Evolutionary conservation across 176 grass and related monocot species (phyloP).

Genomic region (Carex parvula): DNA sequence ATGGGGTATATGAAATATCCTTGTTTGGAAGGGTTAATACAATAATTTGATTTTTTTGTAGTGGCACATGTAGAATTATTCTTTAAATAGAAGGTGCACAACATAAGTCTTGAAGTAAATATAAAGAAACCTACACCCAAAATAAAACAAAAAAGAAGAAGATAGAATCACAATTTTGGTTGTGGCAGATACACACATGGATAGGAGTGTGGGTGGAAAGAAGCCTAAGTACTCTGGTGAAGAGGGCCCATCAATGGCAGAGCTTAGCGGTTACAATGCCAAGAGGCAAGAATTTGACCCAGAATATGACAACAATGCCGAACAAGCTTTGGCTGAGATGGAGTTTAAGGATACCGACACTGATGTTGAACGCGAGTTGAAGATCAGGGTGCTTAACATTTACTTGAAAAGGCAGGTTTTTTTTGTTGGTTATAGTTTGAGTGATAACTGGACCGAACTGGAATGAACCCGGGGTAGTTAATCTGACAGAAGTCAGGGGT

Average conservation of each 20-base stretch:
- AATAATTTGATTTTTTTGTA: neutral
- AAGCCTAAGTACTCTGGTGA: slow-evolving; percentile 90
- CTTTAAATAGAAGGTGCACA: neutral
- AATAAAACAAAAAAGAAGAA: neutral
- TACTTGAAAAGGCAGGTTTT: slow-evolving; percentile 69
- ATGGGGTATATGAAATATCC: neutral
- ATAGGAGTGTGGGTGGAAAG: slow-evolving; percentile 89
- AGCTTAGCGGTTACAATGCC: slow-evolving; percentile 83
- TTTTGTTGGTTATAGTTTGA: neutral
- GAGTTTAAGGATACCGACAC: slow-evolving; percentile 94
- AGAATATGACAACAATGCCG: slow-evolving; percentile 97
- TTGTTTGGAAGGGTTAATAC: neutral
- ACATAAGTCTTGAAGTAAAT: neutral
- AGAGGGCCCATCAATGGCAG: slow-evolving; percentile 84
- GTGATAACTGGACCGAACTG: neutral
- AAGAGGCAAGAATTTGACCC: slow-evolving; percentile 98
- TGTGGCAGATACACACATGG: slow-evolving; percentile 58
- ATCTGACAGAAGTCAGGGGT: neutral
- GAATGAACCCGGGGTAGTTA: neutral
- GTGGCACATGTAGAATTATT: neutral
- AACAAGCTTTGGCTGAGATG: slow-evolving; percentile 94
- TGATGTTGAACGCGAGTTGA: slow-evolving; percentile 79
- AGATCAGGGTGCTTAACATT: slow-evolving; percentile 77
- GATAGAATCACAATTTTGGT: slow-evolving; percentile 20
- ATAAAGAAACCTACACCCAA: neutral